Base-by-base conservation (phyloP, 495 filamentous ascomycete species). In the Xylaria palmicola region DNA sequence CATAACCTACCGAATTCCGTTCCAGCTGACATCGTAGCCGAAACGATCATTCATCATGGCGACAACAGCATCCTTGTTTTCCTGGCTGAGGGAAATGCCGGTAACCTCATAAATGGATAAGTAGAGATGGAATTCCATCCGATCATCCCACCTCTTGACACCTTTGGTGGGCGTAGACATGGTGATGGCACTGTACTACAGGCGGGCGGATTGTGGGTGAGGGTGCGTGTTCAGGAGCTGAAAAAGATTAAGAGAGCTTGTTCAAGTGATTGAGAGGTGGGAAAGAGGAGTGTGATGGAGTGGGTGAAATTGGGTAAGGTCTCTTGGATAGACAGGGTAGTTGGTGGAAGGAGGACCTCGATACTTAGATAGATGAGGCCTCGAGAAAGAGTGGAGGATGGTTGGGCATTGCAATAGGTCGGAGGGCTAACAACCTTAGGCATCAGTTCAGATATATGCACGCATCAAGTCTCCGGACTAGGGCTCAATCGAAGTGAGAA, bases 1-100 rank as follows among this genome's bases (percentile, higher is more conserved):
- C 12, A 29, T 27, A 12, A 68, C 67, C 22, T 74, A 73, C 74
- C 74, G 65, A 8, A 77, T 71, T 19, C 64, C 72, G 22, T 77
- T 77, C 74, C 74, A 77, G 29, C 17, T 59, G 3, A 73, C 68
- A 10, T 67, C 37, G 36, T 70, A 65, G 4, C 70, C 67, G 30
- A 19, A 62, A 0, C 62, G 59, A 0, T 32, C 27, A 0, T 36
- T 36, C 73, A 77, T 70, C 47, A 62, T 41, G 0, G 15, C 15
- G 2, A 65, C 68, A 10, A 77, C 62, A 0, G 51, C 56, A 3
- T 52, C 62, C 63, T 75, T 71, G 49, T 77, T 63, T 24, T 75
- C 72, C 12, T 63, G 67, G 39, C 47, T 62, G 24, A 73, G 50
- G 39, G 51, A 17, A 1, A 67, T 41, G 3, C 40, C 52, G 2